Evolutionary conservation across 495 filamentous ascomycete species (phyloP), one percentile per base, ranked within the genome.

Genomic region (Ramalina peruviana): DNA sequence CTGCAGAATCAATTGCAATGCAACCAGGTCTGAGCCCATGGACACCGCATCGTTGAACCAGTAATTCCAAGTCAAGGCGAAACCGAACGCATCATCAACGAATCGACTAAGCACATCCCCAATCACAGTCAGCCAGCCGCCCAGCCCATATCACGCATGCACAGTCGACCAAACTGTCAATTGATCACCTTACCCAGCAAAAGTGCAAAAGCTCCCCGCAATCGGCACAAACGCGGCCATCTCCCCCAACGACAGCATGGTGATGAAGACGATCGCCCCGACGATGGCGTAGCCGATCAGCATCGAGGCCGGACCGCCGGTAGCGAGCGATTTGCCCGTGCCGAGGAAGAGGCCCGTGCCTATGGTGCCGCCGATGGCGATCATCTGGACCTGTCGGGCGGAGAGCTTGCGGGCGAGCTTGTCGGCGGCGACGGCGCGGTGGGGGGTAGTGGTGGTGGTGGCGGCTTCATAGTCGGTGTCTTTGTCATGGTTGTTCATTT

Each of bases 331-430:
- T 42, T 71, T 68, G 17, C 80, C 80, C 0, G 72, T 74, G 36
- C 79, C 76, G 19, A 83, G 65, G 56, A 84, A 80, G 25, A 85
- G 60, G 30, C 79, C 81, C 5, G 80, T 83, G 10, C 79, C 78
- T 49, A 83, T 82, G 4, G 78, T 79, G 27, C 77, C 77, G 19
- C 75, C 75, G 36, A 81, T 74, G 13, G 78, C 77, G 37, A 80
- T 73, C 71, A 82, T 78, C 58, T 80, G 76, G 15, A 78, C 72
- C 50, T 80, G 75, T 5, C 76, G 67, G 4, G 70, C 64, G 23
- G 63, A 70, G 16, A 67, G 51, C 17, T 60, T 62, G 7, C 67
- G 63, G 11, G 65, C 63, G 12, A 70, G 58, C 44, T 60, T 61
- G 51, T 66, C 61, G 21, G 30, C 30, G 12, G 30, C 30, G 30